Percentiles rank a stretch among this genome's conserved stretches.
phyloP scores from a whole-genome alignment of 2,329 filamentous ascomycete genomes.

The Calonectria pseudoturangicola region DNA sequence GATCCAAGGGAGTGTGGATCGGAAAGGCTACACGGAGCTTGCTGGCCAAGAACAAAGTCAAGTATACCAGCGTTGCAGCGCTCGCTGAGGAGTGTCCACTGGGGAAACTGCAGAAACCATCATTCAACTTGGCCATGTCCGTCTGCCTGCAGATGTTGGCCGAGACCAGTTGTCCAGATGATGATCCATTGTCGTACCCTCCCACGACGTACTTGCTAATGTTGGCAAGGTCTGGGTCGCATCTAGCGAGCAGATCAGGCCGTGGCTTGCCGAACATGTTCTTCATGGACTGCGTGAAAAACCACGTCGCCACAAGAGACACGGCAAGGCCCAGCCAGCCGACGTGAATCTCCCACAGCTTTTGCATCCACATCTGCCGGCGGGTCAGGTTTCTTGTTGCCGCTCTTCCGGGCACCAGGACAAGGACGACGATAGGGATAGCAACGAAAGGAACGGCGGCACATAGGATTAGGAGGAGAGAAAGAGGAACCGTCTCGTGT shows the following conservation, averaged over 20 bases:
- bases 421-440: slow-evolving; percentile 80
- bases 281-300: slow-evolving; percentile 92
- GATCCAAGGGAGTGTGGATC: neutral
- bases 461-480: slow-evolving; percentile 77
- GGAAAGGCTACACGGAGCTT: slow-evolving; percentile 86
- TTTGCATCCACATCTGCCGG: slow-evolving; percentile 83
- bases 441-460: slow-evolving; percentile 79
- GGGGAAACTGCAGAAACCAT: slow-evolving; percentile 88
- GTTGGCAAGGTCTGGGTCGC: slow-evolving; percentile 82
- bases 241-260: slow-evolving; percentile 88
- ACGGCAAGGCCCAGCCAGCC: slow-evolving; percentile 89
- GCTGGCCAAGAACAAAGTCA: slow-evolving; percentile 89
- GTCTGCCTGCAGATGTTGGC: slow-evolving; percentile 83
- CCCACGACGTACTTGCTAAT: slow-evolving; percentile 77
- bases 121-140: slow-evolving; percentile 77
- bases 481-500: slow-evolving; percentile 82
- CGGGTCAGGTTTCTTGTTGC: slow-evolving; percentile 77
- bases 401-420: slow-evolving; percentile 83
- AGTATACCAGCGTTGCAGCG: slow-evolving; percentile 87
- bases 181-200: slow-evolving; percentile 70
- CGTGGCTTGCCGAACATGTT: slow-evolving; percentile 82
- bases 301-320: slow-evolving; percentile 82
- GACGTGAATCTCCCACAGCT: slow-evolving; percentile 92
- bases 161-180: slow-evolving; percentile 80
- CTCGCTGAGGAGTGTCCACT: slow-evolving; percentile 77